phyloP scores from a whole-genome alignment of 768 basidiomycete species.

The Leucogyrophana mollusca region DNA sequence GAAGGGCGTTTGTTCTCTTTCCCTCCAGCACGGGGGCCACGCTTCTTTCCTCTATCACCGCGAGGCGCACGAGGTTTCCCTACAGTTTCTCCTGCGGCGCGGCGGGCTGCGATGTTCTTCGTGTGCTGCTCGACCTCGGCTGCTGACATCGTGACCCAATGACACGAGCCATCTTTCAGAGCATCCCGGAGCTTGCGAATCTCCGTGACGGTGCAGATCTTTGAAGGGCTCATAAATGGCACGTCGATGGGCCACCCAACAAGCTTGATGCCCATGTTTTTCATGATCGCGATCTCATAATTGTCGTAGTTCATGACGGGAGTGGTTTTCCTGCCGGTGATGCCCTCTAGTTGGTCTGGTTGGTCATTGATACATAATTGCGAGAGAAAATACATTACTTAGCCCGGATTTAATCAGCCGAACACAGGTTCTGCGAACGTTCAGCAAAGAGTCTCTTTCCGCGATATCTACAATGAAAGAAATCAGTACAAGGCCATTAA shows the following conservation, averaged over 20 bases:
- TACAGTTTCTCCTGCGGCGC: not conserved
- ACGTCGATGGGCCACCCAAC: constrained; percentile 7
- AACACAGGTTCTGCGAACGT: constrained; percentile 1
- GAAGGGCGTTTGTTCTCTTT: too few relatives aligned
- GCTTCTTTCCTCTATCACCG: too few relatives aligned
- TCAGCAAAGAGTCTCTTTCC: constrained; percentile 1
- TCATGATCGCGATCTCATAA: constrained; percentile 4
- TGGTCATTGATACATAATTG: not conserved
- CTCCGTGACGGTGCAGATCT: not conserved
- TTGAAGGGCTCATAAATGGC: constrained; percentile 1
- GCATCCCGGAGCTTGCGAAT: not conserved
- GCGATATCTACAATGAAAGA: not conserved
- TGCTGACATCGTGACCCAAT: constrained; percentile 2
- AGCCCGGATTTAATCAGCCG: constrained; percentile 6
- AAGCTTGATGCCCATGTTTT: not conserved
- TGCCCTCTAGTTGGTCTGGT: not conserved
- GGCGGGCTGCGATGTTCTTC: not conserved
- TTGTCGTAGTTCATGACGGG: constrained; percentile 5
- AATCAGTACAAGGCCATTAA: not conserved
- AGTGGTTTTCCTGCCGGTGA: not conserved
- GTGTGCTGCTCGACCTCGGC: not conserved
- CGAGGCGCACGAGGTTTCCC: not conserved
- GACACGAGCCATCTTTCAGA: not conserved
- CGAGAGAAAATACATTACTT: constrained; percentile 1
- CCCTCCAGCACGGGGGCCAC: too few relatives aligned